phyloP scores from a whole-genome alignment of 768 basidiomycete species.

The Boletus reticuloceps region DNA sequence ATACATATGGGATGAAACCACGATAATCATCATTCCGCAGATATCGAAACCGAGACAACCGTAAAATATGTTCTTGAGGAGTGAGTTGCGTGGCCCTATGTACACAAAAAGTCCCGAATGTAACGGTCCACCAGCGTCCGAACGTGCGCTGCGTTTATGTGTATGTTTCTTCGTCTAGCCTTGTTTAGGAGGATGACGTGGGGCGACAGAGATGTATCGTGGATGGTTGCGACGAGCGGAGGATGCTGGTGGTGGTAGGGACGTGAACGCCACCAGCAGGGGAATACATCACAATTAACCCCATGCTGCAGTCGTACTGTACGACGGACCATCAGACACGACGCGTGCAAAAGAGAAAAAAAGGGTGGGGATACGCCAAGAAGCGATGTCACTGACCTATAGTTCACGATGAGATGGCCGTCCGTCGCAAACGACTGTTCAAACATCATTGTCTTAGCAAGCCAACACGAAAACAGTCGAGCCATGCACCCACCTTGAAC shows the following conservation, averaged over 20 bases:
- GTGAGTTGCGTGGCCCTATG: background rate
- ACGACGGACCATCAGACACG: conserved; percentile 1
- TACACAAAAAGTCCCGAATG: background rate
- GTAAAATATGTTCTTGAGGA: background rate
- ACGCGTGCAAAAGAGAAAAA: background rate
- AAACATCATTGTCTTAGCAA: background rate
- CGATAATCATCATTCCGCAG: background rate
- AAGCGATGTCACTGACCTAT: conserved; percentile 53
- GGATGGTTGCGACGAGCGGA: background rate
- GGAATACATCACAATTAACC: conserved; percentile 35
- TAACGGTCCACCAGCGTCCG: background rate
- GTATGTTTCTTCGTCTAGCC: background rate
- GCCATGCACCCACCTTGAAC: conserved; percentile 48
- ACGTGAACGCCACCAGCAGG: background rate
- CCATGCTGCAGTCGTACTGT: conserved; percentile 64
- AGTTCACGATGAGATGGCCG: conserved; percentile 88
- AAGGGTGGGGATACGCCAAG: too few species aligned
- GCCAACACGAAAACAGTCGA: background rate
- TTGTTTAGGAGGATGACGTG: background rate
- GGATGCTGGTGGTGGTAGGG: background rate
- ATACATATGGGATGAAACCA: background rate
- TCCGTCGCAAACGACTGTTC: conserved; percentile 81
- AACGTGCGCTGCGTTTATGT: background rate
- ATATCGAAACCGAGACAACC: background rate
- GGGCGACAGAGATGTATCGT: conserved; percentile 2